Percentiles rank a stretch among this genome's conserved stretches.
phyloP scores from a whole-genome alignment of 768 basidiomycete genomes.

The Russula virescens region DNA sequence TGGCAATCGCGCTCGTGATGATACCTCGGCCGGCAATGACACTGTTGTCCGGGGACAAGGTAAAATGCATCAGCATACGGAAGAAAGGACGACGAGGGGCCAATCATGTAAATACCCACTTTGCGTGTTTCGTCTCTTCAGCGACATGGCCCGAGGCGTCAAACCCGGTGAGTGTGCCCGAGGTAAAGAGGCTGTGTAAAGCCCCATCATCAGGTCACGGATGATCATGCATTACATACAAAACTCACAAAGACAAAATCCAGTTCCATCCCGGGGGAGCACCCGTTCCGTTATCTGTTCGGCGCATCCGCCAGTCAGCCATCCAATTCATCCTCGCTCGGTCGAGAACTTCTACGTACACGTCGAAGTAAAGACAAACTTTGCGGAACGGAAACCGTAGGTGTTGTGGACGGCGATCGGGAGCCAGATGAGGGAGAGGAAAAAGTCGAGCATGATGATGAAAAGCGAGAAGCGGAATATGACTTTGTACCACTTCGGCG shows the following conservation, averaged over 20 bases:
- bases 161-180: slow-evolving; percentile 86
- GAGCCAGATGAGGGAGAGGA: slow-evolving; percentile 86
- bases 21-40: slow-evolving; percentile 81
- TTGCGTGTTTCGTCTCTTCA: slow-evolving; percentile 83
- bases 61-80: background rate
- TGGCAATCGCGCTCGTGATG: slow-evolving; percentile 68
- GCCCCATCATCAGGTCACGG: background rate
- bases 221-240: slow-evolving; percentile 1
- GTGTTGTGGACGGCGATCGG: slow-evolving; percentile 86
- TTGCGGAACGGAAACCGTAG: slow-evolving; percentile 81
- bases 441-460: slow-evolving; percentile 80
- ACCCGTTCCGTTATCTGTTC: slow-evolving; percentile 82
- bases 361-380: slow-evolving; percentile 77
- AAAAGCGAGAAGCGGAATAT: slow-evolving; percentile 73
- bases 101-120: slow-evolving; percentile 31
- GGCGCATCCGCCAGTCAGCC: background rate
- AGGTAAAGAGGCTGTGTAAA: slow-evolving; percentile 65
- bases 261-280: slow-evolving; percentile 88
- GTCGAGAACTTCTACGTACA: slow-evolving; percentile 40
- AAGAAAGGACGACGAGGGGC: slow-evolving; percentile 1
- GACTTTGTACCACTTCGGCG: slow-evolving; percentile 63
- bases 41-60: slow-evolving; percentile 32
- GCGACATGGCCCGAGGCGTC: slow-evolving; percentile 86
- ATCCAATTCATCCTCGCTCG: no score
- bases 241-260: slow-evolving; percentile 73